Conservation (phyloP, 225 moss, liverwort and hornwort genomes). For the Marchantia paleacea region DNA sequence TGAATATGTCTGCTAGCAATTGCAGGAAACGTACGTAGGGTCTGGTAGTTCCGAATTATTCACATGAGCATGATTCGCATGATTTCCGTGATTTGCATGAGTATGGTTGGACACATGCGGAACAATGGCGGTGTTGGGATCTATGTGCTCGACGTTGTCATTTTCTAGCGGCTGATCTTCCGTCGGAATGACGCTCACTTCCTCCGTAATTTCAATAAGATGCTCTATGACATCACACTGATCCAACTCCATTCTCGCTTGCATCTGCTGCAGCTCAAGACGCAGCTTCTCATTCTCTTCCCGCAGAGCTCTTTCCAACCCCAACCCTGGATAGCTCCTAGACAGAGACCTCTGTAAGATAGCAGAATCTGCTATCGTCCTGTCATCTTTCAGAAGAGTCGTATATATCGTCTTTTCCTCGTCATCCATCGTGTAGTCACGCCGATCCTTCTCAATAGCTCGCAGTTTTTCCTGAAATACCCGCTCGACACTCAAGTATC, state of each 20-base stretch:
- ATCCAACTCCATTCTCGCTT: conserved; percentile 57
- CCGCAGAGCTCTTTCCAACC: conserved; percentile 62
- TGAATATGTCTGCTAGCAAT: no score
- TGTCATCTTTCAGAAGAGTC: conserved; percentile 68
- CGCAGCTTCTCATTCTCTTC: conserved; percentile 86
- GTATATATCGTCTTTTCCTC: conserved; percentile 67
- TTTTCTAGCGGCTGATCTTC: conserved; percentile 17
- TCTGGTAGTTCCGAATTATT: not conserved
- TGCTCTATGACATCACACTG: conserved; percentile 81
- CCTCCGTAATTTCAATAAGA: conserved; percentile 80
- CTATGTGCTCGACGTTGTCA: conserved; percentile 10
- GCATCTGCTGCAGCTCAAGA: conserved; percentile 66
- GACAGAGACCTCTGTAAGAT: conserved; percentile 71
- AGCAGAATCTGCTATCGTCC: conserved; percentile 63
- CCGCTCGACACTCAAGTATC: not conserved
- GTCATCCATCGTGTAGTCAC: conserved; percentile 80
- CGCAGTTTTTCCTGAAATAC: conserved; percentile 65
- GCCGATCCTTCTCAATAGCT: conserved; percentile 69
- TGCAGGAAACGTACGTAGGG: not conserved
- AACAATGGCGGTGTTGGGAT: conserved; percentile 17
- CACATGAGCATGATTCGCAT: not conserved
- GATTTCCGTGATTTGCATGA: not conserved
- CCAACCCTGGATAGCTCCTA: conserved; percentile 71
- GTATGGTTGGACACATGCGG: conserved; percentile 2
- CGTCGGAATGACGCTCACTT: conserved; percentile 47